A percentile compares a stretch with the other conserved stretches of the same genome.
Conservation (phyloP, 495 filamentous ascomycete species). For the Penicillium nucicola region DNA sequence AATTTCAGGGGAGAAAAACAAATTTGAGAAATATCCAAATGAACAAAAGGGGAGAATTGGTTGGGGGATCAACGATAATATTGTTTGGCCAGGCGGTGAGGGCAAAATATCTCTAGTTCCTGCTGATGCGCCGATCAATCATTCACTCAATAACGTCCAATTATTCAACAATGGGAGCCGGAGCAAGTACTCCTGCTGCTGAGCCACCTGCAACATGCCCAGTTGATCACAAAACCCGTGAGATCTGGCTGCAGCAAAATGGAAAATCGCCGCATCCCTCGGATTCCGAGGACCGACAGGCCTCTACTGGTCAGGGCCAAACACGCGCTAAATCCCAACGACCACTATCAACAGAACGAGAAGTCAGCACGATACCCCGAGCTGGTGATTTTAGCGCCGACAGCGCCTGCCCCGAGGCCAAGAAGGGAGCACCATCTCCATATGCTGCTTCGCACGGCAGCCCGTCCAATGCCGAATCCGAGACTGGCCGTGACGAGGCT, state of each 20-base stretch:
- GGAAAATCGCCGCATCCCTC: conserved; percentile 28
- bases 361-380: conserved; percentile 81
- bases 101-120: conserved; percentile 26
- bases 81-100: conserved; percentile 30
- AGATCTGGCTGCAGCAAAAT: conserved; percentile 69
- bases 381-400: conserved; percentile 39
- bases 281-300: conserved; percentile 16
- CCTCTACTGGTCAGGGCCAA: conserved; percentile 25
- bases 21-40: conserved; percentile 1
- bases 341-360: conserved; percentile 56
- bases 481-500: conserved; percentile 60
- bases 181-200: conserved; percentile 37
- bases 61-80: conserved; percentile 12
- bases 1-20: conserved; percentile 1
- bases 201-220: conserved; percentile 59
- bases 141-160: conserved; percentile 7
- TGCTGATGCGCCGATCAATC: conserved; percentile 15
- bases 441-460: conserved; percentile 40
- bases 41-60: conserved; percentile 14
- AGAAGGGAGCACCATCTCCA: conserved; percentile 27
- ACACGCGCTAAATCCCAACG: conserved; percentile 40
- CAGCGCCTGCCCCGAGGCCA: conserved; percentile 26
- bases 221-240: conserved; percentile 82
- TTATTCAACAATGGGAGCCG: conserved; percentile 34
- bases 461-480: conserved; percentile 67